Conservation (phyloP, 129 eudicot species). For the Flaveria ramosissima region DNA sequence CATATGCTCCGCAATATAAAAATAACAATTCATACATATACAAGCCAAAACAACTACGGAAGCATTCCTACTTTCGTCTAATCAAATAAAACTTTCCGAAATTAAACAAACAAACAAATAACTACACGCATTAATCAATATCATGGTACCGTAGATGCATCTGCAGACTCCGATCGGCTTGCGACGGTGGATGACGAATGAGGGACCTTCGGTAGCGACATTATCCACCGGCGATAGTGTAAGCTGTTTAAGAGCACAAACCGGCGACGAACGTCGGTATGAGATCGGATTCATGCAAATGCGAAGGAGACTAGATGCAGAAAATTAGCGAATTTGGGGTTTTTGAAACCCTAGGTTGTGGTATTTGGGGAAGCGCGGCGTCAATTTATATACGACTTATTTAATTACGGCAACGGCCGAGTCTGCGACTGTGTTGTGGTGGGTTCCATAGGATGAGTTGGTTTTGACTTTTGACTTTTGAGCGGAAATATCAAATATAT, state of each 20-base stretch:
- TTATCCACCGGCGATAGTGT: conserved; percentile 48
- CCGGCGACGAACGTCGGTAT: conserved; percentile 39
- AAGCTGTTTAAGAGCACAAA: conserved; percentile 34
- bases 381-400: conserved; percentile 10
- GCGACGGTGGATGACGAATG: conserved; percentile 43
- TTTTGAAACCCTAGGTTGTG: conserved; percentile 59
- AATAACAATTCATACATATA: not conserved
- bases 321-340: conserved; percentile 32
- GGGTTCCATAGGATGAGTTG: not conserved
- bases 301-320: conserved; percentile 14
- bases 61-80: not conserved
- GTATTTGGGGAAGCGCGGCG: conserved; percentile 28
- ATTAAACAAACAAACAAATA: not conserved
- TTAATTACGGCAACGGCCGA: conserved; percentile 22
- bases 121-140: conserved; percentile 6
- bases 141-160: conserved; percentile 38
- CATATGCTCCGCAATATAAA: not conserved
- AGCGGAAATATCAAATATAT: conserved; percentile 15
- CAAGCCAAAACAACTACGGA: not conserved
- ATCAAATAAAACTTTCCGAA: not conserved
- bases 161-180: conserved; percentile 51
- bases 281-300: conserved; percentile 58
- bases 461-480: not conserved
- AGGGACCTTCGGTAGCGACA: conserved; percentile 53
- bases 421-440: conserved; percentile 9